Percentiles rank a stretch among this genome's conserved stretches.
phyloP scores from a whole-genome alignment of 2,329 filamentous ascomycete genomes.

The Pseudopithomyces chartarum region DNA sequence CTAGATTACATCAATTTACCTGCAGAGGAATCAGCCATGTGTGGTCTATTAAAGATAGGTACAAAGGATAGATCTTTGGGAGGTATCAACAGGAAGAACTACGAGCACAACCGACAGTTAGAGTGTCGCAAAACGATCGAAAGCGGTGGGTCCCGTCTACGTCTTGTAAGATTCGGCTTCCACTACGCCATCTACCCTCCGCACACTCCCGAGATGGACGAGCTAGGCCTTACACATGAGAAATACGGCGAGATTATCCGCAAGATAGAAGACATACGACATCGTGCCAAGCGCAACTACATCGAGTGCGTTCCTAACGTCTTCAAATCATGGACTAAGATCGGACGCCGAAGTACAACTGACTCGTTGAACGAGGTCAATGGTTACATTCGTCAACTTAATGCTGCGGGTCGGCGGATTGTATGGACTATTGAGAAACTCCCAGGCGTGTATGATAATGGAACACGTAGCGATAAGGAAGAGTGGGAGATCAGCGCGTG shows the following conservation, averaged over 20 bases:
- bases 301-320: slow-evolving; percentile 11
- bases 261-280: slow-evolving; percentile 22
- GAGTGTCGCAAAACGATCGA: slow-evolving; percentile 31
- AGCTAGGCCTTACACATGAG: slow-evolving; percentile 23
- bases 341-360: slow-evolving; percentile 18
- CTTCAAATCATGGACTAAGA: slow-evolving; percentile 15
- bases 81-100: slow-evolving; percentile 21
- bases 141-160: slow-evolving; percentile 22
- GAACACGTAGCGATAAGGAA: slow-evolving; percentile 17
- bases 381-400: slow-evolving; percentile 28
- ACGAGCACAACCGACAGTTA: slow-evolving; percentile 31
- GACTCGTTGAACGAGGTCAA: slow-evolving; percentile 22
- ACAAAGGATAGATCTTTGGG: slow-evolving; percentile 19
- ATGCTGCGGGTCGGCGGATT: slow-evolving; percentile 18
- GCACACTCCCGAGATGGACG: slow-evolving; percentile 30
- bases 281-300: not conserved
- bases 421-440: slow-evolving; percentile 35
- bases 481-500: slow-evolving; percentile 34
- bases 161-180: slow-evolving; percentile 28
- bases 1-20: slow-evolving; percentile 20
- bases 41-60: slow-evolving; percentile 9
- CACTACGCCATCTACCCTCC: slow-evolving; percentile 28
- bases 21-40: slow-evolving; percentile 5
- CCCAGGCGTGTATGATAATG: slow-evolving; percentile 24
- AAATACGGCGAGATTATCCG: slow-evolving; percentile 19